Conservation (phyloP, 169 alveolate genomes). For the Cryptosporidium ryanae region DNA sequence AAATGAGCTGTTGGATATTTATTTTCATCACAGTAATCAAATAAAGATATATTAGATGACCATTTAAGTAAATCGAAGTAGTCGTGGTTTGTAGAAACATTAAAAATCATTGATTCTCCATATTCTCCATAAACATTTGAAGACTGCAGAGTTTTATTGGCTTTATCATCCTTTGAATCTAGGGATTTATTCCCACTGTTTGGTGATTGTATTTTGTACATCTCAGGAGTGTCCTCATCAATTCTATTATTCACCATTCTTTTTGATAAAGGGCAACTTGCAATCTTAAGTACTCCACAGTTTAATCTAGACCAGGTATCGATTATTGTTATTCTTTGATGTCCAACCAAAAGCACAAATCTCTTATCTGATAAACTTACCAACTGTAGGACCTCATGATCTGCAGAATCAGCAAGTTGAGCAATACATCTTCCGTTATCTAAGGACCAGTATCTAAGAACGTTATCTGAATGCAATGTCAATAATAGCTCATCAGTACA, state of each 20-base stretch:
- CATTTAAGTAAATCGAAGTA: constrained; percentile 64
- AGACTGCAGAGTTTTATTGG: not conserved
- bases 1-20: constrained; percentile 70
- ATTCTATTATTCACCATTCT: constrained; percentile 38
- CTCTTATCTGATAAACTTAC: constrained; percentile 59
- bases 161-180: not conserved
- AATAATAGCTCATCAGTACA: constrained; percentile 76
- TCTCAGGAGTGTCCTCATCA: constrained; percentile 65
- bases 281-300: constrained; percentile 66
- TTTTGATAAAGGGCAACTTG: constrained; percentile 54
- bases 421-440: constrained; percentile 79
- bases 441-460: constrained; percentile 78
- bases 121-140: constrained; percentile 43
- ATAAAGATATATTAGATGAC: constrained; percentile 56
- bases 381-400: constrained; percentile 55
- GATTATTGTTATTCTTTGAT: constrained; percentile 53
- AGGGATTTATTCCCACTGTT: not conserved
- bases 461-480: constrained; percentile 77
- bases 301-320: constrained; percentile 73
- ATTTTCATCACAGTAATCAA: constrained; percentile 52
- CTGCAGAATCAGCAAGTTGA: constrained; percentile 69
- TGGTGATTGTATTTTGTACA: constrained; percentile 61
- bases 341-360: constrained; percentile 53
- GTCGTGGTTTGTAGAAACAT: constrained; percentile 64
- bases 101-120: constrained; percentile 69